Evolutionary conservation across 208 protist genomes (phyloP).

Genomic region (Borovskyia barvae): DNA sequence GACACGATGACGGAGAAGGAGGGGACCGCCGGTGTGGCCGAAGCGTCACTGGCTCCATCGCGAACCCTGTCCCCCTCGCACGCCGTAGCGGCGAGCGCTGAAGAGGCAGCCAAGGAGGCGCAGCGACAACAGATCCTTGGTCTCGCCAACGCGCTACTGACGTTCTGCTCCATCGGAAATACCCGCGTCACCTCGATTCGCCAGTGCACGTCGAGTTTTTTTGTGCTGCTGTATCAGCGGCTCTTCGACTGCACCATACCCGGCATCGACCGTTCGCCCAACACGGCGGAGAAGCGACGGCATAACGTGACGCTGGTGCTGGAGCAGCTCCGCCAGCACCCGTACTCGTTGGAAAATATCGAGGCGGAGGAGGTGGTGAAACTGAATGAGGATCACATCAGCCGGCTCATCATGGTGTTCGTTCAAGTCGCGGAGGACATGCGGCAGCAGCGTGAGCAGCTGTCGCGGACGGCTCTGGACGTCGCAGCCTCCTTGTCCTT

Average conservation of each 20-base stretch:
- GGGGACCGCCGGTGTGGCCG: not conserved
- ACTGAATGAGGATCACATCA: constrained; percentile 84
- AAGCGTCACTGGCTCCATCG: not conserved
- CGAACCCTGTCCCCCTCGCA: not conserved
- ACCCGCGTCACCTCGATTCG: constrained; percentile 53
- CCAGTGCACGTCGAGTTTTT: constrained; percentile 86
- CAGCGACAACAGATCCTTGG: constrained; percentile 48
- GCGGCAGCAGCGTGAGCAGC: constrained; percentile 18
- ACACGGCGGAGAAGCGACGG: constrained; percentile 74
- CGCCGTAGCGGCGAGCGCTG: not conserved
- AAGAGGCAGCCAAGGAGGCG: constrained; percentile 18
- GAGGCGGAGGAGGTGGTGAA: constrained; percentile 70
- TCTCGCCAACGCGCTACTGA: constrained; percentile 63
- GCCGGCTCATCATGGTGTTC: constrained; percentile 77
- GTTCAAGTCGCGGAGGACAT: constrained; percentile 55
- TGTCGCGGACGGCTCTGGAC: too few species aligned
- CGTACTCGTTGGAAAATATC: constrained; percentile 56
- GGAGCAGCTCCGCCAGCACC: constrained; percentile 57
- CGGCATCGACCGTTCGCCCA: constrained; percentile 65
- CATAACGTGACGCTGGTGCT: constrained; percentile 76
- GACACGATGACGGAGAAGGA: too few species aligned
- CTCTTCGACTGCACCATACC: constrained; percentile 71
- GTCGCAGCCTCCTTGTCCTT: too few species aligned
- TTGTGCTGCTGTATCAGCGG: constrained; percentile 84
- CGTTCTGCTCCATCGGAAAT: constrained; percentile 59